A percentile compares a stretch with the other conserved stretches of the same genome.
phyloP scores from a whole-genome alignment of 192 early-diverging fungal species.

The Chytriomyces confervae region DNA sequence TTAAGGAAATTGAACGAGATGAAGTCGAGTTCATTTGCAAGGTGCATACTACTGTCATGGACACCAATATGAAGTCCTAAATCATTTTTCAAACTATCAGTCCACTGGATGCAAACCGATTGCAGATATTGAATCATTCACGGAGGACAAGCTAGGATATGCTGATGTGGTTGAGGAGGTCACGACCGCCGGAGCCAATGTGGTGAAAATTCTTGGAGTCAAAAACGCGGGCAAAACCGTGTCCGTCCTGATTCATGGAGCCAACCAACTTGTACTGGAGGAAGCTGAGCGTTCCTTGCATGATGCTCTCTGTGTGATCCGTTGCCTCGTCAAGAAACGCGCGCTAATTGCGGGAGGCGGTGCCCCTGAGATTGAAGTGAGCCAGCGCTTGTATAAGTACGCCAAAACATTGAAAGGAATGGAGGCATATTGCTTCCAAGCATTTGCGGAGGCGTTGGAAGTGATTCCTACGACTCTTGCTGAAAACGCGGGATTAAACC shows the following conservation, averaged over 20 bases:
- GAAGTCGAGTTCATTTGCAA: constrained; percentile 99
- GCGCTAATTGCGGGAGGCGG: constrained; percentile 97
- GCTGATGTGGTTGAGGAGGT: constrained; percentile 95
- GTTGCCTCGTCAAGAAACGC: constrained; percentile 98
- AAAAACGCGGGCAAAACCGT: constrained; percentile 93
- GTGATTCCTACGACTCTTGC: constrained; percentile 96
- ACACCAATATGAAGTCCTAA: too few species aligned
- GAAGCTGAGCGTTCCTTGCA: constrained; percentile 98
- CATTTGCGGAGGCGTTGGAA: constrained; percentile 96
- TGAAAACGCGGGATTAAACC: constrained; percentile 97
- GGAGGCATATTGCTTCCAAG: constrained; percentile 97
- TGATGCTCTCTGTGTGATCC: constrained; percentile 98
- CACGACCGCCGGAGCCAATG: constrained; percentile 82
- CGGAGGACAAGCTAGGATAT: constrained; percentile 96
- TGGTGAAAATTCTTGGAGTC: constrained; percentile 91
- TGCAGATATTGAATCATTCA: constrained; percentile 98
- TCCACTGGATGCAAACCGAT: constrained; percentile 98
- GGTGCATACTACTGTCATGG: constrained; percentile 43
- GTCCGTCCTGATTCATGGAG: constrained; percentile 93
- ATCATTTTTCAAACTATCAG: constrained; percentile 41
- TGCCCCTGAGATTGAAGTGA: constrained; percentile 96
- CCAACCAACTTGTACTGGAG: constrained; percentile 94
- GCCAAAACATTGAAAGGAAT: constrained; percentile 93
- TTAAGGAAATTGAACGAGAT: constrained; percentile 98
- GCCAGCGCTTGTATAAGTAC: constrained; percentile 80